Evolutionary conservation across 352 stramenopile genomes (phyloP).

Genomic region (Peronospora farinosa): DNA sequence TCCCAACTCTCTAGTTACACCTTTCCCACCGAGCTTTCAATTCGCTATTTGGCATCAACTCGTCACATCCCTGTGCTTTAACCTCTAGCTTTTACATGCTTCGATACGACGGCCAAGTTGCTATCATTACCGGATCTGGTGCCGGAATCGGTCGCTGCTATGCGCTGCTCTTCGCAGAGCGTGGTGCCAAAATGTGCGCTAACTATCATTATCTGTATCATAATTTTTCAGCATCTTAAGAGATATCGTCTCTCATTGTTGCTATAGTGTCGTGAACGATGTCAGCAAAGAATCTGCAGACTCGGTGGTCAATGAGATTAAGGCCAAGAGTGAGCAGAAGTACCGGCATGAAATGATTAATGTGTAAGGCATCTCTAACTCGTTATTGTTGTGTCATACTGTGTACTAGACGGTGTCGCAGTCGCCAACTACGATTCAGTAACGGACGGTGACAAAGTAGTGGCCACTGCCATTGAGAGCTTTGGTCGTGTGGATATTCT

Average conservation of each 20-base stretch:
- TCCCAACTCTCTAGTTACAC: too few relatives aligned
- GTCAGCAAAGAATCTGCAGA: conserved; percentile 60
- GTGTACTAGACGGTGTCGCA: conserved; percentile 43
- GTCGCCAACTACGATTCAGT: conserved; percentile 83
- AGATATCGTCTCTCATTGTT: neutral
- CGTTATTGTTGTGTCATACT: neutral
- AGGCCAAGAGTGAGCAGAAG: conserved; percentile 41
- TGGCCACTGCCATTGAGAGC: conserved; percentile 58
- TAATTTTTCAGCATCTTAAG: too few relatives aligned
- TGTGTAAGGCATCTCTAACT: neutral
- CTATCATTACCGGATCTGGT: conserved; percentile 73
- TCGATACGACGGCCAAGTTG: conserved; percentile 71
- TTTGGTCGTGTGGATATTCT: conserved; percentile 79
- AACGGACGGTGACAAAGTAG: conserved; percentile 77
- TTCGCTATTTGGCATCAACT: conserved; percentile 14
- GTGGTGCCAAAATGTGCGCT: conserved; percentile 79
- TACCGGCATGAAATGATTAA: neutral
- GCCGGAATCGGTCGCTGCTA: conserved; percentile 70
- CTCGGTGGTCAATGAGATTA: conserved; percentile 73
- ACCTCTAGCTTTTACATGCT: conserved; percentile 30
- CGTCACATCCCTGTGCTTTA: conserved; percentile 5
- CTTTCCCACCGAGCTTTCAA: too few relatives aligned
- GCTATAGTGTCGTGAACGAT: conserved; percentile 66
- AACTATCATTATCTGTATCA: neutral
- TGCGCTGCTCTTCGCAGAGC: conserved; percentile 62